These are phyloP conservation scores for Dendrobium nobile DNA, from an alignment of 106 monocot species.

Conservation along the genomic window DNA sequence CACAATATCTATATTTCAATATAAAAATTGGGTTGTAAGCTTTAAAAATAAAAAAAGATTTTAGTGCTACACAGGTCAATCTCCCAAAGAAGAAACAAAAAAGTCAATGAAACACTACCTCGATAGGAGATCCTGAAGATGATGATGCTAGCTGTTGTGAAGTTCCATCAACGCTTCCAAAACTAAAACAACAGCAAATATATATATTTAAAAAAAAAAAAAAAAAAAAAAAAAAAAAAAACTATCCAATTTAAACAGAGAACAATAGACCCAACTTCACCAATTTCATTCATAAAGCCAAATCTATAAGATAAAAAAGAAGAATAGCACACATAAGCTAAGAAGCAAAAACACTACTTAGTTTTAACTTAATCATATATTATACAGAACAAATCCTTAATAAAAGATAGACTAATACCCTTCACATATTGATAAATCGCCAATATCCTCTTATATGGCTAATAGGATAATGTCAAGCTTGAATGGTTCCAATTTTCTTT, in stretches of 20 bases:
- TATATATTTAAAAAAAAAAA: background rate
- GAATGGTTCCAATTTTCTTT: background rate
- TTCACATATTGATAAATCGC: background rate
- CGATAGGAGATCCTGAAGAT: constrained; percentile 34
- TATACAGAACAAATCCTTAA: background rate
- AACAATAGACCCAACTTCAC: background rate
- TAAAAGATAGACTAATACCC: background rate
- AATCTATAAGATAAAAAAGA: background rate
- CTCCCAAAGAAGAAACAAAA: background rate
- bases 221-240: constrained; percentile 11
- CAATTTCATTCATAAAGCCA: background rate
- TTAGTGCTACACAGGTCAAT: background rate
- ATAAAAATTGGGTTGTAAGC: background rate
- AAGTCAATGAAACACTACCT: constrained; percentile 40
- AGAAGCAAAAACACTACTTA: background rate
- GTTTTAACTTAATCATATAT: background rate
- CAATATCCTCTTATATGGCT: background rate
- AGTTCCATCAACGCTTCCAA: constrained; percentile 37
- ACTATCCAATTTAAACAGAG: background rate
- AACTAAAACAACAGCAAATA: background rate
- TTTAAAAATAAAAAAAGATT: background rate
- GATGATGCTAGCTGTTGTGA: constrained; percentile 29
- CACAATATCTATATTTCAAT: background rate
- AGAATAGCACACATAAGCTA: background rate
- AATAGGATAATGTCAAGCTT: background rate